phyloP scores from a whole-genome alignment of 352 stramenopile genomes.

The Phytophthora colocasiae region DNA sequence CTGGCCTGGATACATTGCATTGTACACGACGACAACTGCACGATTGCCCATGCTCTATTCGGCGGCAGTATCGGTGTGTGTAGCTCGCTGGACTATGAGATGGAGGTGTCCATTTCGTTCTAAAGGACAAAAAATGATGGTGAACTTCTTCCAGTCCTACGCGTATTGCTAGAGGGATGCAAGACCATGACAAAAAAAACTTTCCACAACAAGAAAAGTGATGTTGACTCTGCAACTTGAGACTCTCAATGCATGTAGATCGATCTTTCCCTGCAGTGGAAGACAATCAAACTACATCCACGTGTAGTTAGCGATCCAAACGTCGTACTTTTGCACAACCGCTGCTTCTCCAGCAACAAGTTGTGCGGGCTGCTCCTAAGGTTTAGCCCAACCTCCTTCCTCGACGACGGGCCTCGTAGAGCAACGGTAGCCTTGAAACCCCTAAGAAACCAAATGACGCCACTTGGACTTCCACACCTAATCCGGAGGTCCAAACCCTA shows the following conservation, averaged over 20 bases:
- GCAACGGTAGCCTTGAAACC: conserved; percentile 24
- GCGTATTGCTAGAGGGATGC: no score
- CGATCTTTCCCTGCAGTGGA: neutral
- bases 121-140: no score
- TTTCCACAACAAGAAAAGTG: neutral
- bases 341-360: conserved; percentile 17
- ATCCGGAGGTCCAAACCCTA: conserved; percentile 12
- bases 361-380: conserved; percentile 5
- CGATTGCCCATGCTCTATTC: conserved; percentile 10
- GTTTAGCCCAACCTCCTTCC: conserved; percentile 1
- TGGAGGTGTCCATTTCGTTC: neutral
- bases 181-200: neutral
- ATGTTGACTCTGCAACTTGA: no score
- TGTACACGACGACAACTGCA: conserved; percentile 11
- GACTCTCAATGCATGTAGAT: neutral
- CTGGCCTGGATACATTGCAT: conserved; percentile 7
- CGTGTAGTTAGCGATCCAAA: conserved; percentile 2
- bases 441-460: conserved; percentile 18
- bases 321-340: conserved; percentile 22
- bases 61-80: neutral
- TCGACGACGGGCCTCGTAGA: conserved; percentile 10
- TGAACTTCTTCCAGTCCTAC: no score
- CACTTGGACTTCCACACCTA: neutral
- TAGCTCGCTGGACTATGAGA: no score
- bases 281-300: conserved; percentile 26